These are phyloP conservation scores for Sordariomycetes sp. DNA, from an alignment of 2,329 filamentous ascomycete genomes.

Conservation along the genomic window DNA sequence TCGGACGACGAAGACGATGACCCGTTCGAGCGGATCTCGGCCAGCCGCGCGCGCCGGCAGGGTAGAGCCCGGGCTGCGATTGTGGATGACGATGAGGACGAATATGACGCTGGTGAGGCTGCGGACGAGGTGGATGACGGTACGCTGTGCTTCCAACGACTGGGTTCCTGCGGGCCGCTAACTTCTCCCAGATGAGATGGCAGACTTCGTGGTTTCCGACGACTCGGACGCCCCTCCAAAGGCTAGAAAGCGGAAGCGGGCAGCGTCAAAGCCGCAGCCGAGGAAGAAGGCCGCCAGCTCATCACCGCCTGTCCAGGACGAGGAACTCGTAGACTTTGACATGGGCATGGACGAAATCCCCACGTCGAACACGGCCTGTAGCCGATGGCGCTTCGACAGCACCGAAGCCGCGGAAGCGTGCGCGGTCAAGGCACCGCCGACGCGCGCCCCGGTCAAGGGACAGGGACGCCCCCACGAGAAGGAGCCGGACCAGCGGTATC, in stretches of 20 bases:
- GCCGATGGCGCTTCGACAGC: constrained; percentile 61
- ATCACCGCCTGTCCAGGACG: constrained; percentile 22
- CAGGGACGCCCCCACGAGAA: constrained; percentile 70
- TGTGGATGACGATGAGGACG: constrained; percentile 57
- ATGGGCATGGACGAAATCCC: constrained; percentile 36
- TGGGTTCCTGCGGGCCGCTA: not conserved
- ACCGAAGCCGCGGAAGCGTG: constrained; percentile 15
- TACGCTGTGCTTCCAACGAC: constrained; percentile 14
- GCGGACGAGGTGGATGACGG: constrained; percentile 55
- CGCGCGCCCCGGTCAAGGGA: constrained; percentile 26
- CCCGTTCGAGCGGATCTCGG: constrained; percentile 8
- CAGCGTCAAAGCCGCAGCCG: constrained; percentile 29
- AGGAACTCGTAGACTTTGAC: constrained; percentile 32
- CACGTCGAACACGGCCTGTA: constrained; percentile 11
- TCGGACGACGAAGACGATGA: constrained; percentile 65
- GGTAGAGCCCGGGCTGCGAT: constrained; percentile 43
- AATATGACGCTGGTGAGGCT: constrained; percentile 47
- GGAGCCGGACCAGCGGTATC: constrained; percentile 75
- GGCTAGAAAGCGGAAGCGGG: constrained; percentile 66
- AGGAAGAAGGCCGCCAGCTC: constrained; percentile 52
- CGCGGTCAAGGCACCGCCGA: constrained; percentile 1
- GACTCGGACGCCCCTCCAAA: constrained; percentile 52
- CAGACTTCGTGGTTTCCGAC: constrained; percentile 78
- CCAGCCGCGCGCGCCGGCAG: constrained; percentile 17
- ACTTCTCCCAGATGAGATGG: constrained; percentile 48